Evolutionary conservation across 306 rosid species (phyloP).

Genomic region (Cicer cuneatum): DNA sequence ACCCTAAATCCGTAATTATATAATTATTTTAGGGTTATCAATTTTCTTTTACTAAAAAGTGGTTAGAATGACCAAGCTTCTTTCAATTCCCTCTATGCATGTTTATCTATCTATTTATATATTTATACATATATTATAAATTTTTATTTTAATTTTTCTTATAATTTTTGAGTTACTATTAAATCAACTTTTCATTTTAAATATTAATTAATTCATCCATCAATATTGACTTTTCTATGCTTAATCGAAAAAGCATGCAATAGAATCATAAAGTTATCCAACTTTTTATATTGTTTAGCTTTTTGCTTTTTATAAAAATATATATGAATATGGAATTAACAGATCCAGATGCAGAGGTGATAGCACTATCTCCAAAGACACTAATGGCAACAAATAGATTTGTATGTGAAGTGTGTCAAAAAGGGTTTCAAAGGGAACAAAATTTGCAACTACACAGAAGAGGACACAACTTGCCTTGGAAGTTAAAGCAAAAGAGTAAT

Average conservation of each 20-base stretch:
- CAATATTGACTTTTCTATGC: background rate
- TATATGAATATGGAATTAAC: background rate
- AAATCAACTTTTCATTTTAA: background rate
- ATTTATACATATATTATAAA: background rate
- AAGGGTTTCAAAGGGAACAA: conserved; percentile 98
- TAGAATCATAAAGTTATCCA: conserved; percentile 19
- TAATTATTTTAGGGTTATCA: conserved; percentile 17
- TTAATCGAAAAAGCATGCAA: background rate
- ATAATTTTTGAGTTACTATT: background rate
- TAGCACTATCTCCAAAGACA: conserved; percentile 92
- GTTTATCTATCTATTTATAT: background rate
- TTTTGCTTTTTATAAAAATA: background rate
- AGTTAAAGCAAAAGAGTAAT: conserved; percentile 80
- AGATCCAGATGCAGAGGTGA: conserved; percentile 97
- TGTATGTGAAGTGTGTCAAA: conserved; percentile 92
- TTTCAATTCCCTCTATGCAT: no score
- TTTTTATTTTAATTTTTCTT: background rate
- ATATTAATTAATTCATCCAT: background rate
- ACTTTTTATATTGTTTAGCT: background rate
- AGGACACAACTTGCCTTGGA: conserved; percentile 98
- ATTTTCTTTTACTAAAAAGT: conserved; percentile 2
- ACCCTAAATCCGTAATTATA: conserved; percentile 46
- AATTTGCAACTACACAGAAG: conserved; percentile 92
- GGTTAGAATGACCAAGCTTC: background rate
- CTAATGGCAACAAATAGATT: conserved; percentile 97